Base-by-base conservation (phyloP, 2,329 filamentous ascomycete genomes). In the Fusarium metavorans region DNA sequence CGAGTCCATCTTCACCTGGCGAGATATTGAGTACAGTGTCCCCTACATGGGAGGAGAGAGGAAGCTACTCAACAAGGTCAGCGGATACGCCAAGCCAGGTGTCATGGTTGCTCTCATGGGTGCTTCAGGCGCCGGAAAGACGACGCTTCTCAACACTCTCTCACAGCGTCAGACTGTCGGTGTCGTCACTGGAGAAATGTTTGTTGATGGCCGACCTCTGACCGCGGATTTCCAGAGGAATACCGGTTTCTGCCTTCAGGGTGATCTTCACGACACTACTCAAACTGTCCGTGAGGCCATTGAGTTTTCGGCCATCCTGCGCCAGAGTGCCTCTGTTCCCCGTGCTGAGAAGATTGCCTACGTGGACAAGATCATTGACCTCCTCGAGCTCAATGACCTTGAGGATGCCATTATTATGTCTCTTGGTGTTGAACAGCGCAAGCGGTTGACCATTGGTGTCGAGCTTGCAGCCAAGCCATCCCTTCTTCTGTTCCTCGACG, bases 71-170 rank as follows among this genome's bases (percentile, higher is more conserved):
- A 78, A 81, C 66, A 78, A 91, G 6, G 90, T 97, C 68, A 92
- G 87, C 67, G 94, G 94, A 2, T 96, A 94, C 75, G 94, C 91
- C 2, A 95, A 95, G 78, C 94, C 94, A 1, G 94, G 94, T 20
- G 83, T 93, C 20, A 92, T 97, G 89, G 91, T 94, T 50, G 94
- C 94, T 0, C 85, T 97, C 1, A 94, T 97, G 87, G 95, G 95
- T 64, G 93, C 93, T 2, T 94, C 91, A 5, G 94, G 93, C 50
- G 94, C 95, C 10, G 95, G 94, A 14, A 97, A 97, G 83, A 95
- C 94, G 0, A 97, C 94, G 0, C 85, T 97, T 0, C 86, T 97
- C 20, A 95, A 97, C 81, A 94, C 93, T 0, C 80, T 90, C 1
- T 91, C 93, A 0, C 93, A 95, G 78, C 89, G 94, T 4, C 92